These are phyloP conservation scores for Termitomyces bulborhizus DNA, from an alignment of 768 basidiomycete species.

Conservation along the genomic window DNA sequence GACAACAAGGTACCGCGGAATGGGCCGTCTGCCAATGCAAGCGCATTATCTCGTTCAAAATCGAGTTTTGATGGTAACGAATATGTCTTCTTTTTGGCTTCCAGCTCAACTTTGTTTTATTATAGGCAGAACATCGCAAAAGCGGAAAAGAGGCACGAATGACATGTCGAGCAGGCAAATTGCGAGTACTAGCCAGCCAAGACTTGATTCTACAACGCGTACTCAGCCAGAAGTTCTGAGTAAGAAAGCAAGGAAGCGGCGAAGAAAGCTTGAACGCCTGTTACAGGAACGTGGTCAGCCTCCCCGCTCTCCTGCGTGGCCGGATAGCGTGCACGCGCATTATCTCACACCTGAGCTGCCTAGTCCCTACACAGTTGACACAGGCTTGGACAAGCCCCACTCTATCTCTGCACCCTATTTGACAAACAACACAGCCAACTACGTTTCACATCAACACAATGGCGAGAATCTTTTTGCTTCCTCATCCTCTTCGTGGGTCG, in stretches of 20 bases:
- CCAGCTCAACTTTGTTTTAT: neutral
- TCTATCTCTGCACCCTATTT: conserved; percentile 6
- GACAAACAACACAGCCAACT: conserved; percentile 5
- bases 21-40: neutral
- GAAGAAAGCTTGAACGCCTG: conserved; percentile 29
- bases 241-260: conserved; percentile 36
- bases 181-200: conserved; percentile 8
- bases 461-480: conserved; percentile 3
- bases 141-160: conserved; percentile 10
- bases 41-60: neutral
- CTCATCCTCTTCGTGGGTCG: conserved; percentile 29
- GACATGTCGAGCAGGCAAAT: neutral
- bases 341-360: neutral
- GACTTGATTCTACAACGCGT: conserved; percentile 1
- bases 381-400: neutral
- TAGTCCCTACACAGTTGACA: neutral
- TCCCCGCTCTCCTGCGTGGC: conserved; percentile 1
- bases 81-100: neutral
- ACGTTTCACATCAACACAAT: conserved; percentile 7
- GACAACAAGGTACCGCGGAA: conserved; percentile 1
- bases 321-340: conserved; percentile 4
- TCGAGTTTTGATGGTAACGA: conserved; percentile 3
- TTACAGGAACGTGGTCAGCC: conserved; percentile 20
- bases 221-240: conserved; percentile 9
- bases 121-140: conserved; percentile 5